Conservation (phyloP, 805 yeast genomes). For the Cyberlindnera petersonii region DNA sequence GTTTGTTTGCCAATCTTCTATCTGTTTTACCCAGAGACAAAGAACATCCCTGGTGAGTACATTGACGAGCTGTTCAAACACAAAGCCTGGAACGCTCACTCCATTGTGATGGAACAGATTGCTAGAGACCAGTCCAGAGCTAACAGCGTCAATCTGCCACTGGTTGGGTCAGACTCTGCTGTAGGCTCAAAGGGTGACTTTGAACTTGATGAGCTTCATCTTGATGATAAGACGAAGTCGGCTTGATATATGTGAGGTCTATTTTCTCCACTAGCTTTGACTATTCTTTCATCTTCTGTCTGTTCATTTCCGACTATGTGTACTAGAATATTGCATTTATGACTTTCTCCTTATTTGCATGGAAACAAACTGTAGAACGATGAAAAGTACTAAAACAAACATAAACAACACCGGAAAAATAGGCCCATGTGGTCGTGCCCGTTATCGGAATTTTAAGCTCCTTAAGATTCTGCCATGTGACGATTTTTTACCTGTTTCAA, state of each 20-base stretch:
- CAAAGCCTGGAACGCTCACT: slow-evolving; percentile 18
- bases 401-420: too few relatives aligned
- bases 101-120: slow-evolving; percentile 16
- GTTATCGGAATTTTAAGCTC: too few relatives aligned
- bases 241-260: too few relatives aligned
- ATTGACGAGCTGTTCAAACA: slow-evolving; percentile 17
- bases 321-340: too few relatives aligned
- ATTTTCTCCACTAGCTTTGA: too few relatives aligned
- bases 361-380: too few relatives aligned
- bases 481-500: too few relatives aligned
- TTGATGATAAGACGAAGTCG: slow-evolving; percentile 2
- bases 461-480: too few relatives aligned
- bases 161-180: neutral
- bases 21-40: slow-evolving; percentile 20
- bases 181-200: neutral
- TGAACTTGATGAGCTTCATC: slow-evolving; percentile 4
- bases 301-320: neutral
- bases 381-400: too few relatives aligned
- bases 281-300: too few relatives aligned
- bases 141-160: slow-evolving; percentile 12
- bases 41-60: slow-evolving; percentile 20
- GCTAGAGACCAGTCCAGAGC: slow-evolving; percentile 14
- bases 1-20: slow-evolving; percentile 12
- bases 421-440: too few relatives aligned
- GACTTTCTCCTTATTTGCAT: too few relatives aligned